Conservation (phyloP, 106 monocot species). For the Dioscorea alata region DNA sequence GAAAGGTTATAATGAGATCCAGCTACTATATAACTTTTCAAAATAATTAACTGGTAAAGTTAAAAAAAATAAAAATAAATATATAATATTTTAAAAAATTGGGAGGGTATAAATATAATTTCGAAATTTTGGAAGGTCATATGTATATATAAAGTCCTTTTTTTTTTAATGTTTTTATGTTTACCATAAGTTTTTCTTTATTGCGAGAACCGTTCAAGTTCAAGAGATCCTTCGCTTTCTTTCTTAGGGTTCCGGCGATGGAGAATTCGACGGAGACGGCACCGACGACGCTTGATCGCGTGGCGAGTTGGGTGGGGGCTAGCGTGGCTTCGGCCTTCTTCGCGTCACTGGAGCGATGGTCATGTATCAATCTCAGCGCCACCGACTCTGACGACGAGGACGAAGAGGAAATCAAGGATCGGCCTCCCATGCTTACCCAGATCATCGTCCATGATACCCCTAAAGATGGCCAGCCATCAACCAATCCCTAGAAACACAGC, state of each 20-base stretch:
- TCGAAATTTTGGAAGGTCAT: too few species aligned
- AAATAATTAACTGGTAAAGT: too few species aligned
- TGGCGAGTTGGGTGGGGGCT: conserved; percentile 33
- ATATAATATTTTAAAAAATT: too few species aligned
- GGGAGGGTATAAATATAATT: too few species aligned
- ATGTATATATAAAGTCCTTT: too few species aligned
- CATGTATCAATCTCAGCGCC: conserved; percentile 43
- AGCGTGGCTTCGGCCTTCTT: conserved; percentile 46
- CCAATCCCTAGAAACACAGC: not conserved
- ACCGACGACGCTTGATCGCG: conserved; percentile 13
- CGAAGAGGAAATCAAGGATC: conserved; percentile 27
- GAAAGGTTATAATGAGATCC: too few species aligned
- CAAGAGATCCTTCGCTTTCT: not conserved
- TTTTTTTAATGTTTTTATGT: too few species aligned
- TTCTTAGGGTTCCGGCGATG: conserved; percentile 6
- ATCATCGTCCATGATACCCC: conserved; percentile 7
- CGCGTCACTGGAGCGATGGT: conserved; percentile 21
- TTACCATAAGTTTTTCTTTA: too few species aligned
- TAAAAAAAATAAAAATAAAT: too few species aligned
- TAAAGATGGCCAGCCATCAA: not conserved
- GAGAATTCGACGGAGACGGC: conserved; percentile 11
- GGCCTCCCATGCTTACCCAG: conserved; percentile 34
- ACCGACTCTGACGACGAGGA: conserved; percentile 25
- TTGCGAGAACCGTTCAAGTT: not conserved
- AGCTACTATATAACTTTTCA: too few species aligned